These are phyloP conservation scores for Schoenoplectus triqueter DNA, from an alignment of 202 grass and related monocot species.

Conservation along the genomic window DNA sequence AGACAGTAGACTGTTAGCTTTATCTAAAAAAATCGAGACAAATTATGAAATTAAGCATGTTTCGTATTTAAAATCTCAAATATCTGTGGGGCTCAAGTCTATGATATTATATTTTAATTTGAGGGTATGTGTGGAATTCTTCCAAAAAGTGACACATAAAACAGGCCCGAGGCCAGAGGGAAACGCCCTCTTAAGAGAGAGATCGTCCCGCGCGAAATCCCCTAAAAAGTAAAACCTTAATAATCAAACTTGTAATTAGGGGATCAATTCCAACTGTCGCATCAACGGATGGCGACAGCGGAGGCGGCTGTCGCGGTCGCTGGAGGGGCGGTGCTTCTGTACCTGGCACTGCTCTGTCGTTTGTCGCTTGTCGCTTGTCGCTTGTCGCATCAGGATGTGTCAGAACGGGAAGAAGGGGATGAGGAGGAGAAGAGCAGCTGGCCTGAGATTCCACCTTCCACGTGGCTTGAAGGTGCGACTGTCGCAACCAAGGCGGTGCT, in stretches of 20 bases:
- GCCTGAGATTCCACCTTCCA: conserved; percentile 60
- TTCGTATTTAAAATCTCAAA: too few relatives aligned
- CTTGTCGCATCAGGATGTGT: background rate
- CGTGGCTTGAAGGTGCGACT: conserved; percentile 51
- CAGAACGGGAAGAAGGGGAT: background rate
- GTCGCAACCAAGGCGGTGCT: conserved; percentile 54
- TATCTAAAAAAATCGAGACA: too few relatives aligned
- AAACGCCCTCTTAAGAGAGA: background rate
- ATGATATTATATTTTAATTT: conserved; percentile 14
- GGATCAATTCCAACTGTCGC: too few relatives aligned
- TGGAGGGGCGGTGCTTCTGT: conserved; percentile 3
- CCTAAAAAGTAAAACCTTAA: too few relatives aligned
- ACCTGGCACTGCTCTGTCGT: conserved; percentile 23
- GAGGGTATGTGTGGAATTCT: background rate
- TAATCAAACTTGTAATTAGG: too few relatives aligned
- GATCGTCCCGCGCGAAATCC: conserved; percentile 33
- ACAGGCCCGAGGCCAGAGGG: background rate
- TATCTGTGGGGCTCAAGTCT: too few relatives aligned
- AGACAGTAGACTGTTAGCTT: too few relatives aligned
- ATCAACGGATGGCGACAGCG: conserved; percentile 36
- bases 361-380: too few relatives aligned
- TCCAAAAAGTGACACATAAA: conserved; percentile 3
- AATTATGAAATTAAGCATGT: too few relatives aligned
- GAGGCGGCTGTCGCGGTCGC: conserved; percentile 32
- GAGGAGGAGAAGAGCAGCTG: conserved; percentile 30